Evolutionary conservation across 78 protist genomes (phyloP), one percentile per base, ranked within the genome.

Genomic region (Acrasis kona): DNA sequence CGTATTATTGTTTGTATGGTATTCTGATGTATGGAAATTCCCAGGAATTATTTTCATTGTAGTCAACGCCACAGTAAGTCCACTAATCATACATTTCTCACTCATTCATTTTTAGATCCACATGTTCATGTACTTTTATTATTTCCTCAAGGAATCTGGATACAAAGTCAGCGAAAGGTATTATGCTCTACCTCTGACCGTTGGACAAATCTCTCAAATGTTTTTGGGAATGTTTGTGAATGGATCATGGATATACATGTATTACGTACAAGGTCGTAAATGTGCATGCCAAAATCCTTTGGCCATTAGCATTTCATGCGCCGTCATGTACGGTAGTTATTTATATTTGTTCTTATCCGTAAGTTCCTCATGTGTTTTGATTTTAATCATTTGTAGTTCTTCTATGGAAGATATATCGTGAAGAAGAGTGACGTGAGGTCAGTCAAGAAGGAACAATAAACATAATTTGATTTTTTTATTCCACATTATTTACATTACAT

Each of bases 281-380:
- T 76, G 79, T 27, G 10, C 66, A 3, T 3, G 70, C 3, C 3
- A 66, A 36, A 40, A 64, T 69, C 10, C 66, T 3, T 40, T 19
- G 2, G 10, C 8, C 64, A 57, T 39, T 64, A 57, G 57, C 64
- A 3, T 5, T 19, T 10, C 70, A 3, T 76, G 79, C 29, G 66
- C 71, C 70, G 69, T 76, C 41, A 76, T 76, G 35, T 76, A 76
- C 41, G 74, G 39, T 29, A 39, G 67, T 19, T 76, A 76, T 41
- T 3, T 6, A 5, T 65, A 65, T 36, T 39, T 76, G n/a, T 76
- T 76, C 74, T n/a, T n/a, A n/a, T n/a, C n/a, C n/a, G n/a, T n/a
- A n/a, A n/a, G n/a, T n/a, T n/a, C n/a, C n/a, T n/a, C n/a, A n/a
- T n/a, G n/a, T n/a, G n/a, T n/a, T n/a, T n/a, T n/a, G n/a, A n/a